Evolutionary conservation across 257 asterid species (phyloP), one percentile per base, ranked within the genome.

Genomic region (Solanum corneliomulleri): DNA sequence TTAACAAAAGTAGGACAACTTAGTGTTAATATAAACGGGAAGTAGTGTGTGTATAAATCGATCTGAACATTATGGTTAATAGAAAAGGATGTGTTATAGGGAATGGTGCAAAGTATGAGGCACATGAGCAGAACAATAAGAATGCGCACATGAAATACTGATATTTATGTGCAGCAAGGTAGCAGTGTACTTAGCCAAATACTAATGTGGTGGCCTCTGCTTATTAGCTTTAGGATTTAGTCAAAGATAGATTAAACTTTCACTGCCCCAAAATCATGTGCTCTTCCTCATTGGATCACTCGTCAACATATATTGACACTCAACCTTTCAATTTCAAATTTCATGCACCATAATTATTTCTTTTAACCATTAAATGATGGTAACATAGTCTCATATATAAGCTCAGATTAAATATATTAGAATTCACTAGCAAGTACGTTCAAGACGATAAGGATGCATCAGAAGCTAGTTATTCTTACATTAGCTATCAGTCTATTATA

Each of bases 281-380:
- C 96, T 91, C 52, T 56, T 88, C 49, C 88, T 85, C 95, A 58
- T 95, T 92, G 95, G 92, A 93, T 91, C 96, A 86, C 95, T 92
- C 96, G 83, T 90, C 72, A 77, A 41, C 83, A 49, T 49, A 60
- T 7, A 56, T 21, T 76, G 37, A 37, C 18, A 74, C 81, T 74
- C n/a, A 74, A 44, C 64, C n/a, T 64, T 77, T 15, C 4, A 76
- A 25, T 45, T 37, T 44, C 33, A 78, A 25, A 62, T 62, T 62
- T 62, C 5, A 58, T 58, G 12, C 66, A 58, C 66, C 15, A 39
- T 69, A 69, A 69, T 6, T 68, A 37, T 37, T 37, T 29, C 15
- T 5, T 52, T 69, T 9, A 7, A 69, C 37, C 42, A 31, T 31
- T 35, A 69, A 15, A 71, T 18, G 27, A 20, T 37, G 29, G 49